Evolutionary conservation across 1,284 basidiomycete species (phyloP).

Genomic region (Pterula multifida): DNA sequence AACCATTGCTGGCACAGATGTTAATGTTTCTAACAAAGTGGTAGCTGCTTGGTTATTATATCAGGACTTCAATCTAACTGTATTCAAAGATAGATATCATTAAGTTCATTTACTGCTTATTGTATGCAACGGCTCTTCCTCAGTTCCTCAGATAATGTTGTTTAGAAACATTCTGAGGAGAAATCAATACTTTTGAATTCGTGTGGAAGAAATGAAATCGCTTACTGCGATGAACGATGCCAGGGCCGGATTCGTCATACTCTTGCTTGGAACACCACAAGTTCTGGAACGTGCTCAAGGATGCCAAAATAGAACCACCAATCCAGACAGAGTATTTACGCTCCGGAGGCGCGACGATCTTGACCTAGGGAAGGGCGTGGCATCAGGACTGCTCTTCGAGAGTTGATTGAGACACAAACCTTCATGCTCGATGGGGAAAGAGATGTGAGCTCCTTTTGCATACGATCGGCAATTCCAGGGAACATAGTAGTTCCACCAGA

Average conservation of each 20-base stretch:
- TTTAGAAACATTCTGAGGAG: conserved; percentile 5
- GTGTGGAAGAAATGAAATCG: background rate
- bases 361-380: conserved; percentile 34
- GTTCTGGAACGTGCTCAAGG: conserved; percentile 70
- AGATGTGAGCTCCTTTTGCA: conserved; percentile 78
- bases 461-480: conserved; percentile 76
- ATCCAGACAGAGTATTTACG: conserved; percentile 75
- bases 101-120: background rate
- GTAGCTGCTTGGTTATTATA: no score
- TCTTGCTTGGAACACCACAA: conserved; percentile 61
- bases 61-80: background rate
- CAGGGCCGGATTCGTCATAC: conserved; percentile 53
- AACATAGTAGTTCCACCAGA: conserved; percentile 84
- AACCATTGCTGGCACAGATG: no score
- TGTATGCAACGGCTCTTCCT: background rate
- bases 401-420: conserved; percentile 19
- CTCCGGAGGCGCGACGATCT: conserved; percentile 62
- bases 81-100: background rate
- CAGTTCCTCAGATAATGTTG: background rate
- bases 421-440: conserved; percentile 60
- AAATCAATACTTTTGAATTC: background rate
- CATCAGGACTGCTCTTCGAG: conserved; percentile 12
- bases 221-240: conserved; percentile 43
- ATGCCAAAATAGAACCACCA: conserved; percentile 74
- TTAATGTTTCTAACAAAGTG: no score